Evolutionary conservation across 2,329 filamentous ascomycete genomes (phyloP).

Genomic region (Paradendryphiella salina): DNA sequence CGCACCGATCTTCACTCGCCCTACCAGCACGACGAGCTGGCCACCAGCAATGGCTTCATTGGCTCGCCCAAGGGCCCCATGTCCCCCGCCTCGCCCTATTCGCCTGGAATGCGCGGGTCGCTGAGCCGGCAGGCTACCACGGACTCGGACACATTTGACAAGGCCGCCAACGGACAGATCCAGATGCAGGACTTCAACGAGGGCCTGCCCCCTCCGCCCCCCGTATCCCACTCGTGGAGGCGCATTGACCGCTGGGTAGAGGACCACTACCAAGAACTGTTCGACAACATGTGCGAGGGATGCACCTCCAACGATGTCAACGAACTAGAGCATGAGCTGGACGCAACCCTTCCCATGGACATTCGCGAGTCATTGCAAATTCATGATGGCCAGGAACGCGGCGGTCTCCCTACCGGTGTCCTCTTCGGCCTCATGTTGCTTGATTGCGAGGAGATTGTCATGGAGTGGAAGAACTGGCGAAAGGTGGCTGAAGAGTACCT

Average conservation of each 20-base stretch:
- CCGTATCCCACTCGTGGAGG: conserved; percentile 86
- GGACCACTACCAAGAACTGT: conserved; percentile 92
- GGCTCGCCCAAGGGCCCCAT: conserved; percentile 60
- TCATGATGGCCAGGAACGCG: conserved; percentile 97
- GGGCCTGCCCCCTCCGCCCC: conserved; percentile 85
- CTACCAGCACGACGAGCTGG: conserved; percentile 73
- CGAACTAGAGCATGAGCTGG: conserved; percentile 92
- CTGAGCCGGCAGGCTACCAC: conserved; percentile 67
- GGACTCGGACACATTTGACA: conserved; percentile 57
- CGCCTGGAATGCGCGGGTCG: conserved; percentile 83
- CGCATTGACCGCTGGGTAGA: conserved; percentile 94
- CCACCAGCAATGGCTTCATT: conserved; percentile 61
- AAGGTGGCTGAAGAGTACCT: conserved; percentile 90
- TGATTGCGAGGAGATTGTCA: conserved; percentile 96
- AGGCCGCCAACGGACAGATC: conserved; percentile 77
- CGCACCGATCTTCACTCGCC: conserved; percentile 78
- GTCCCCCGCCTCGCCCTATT: conserved; percentile 74
- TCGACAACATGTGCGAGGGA: conserved; percentile 88
- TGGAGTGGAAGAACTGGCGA: conserved; percentile 97
- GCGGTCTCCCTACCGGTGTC: conserved; percentile 86
- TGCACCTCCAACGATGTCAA: conserved; percentile 94
- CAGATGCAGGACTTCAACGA: conserved; percentile 96
- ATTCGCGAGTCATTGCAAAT: conserved; percentile 87
- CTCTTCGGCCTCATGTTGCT: conserved; percentile 94
- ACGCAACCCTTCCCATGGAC: conserved; percentile 90